Evolutionary conservation across 768 basidiomycete genomes (phyloP), one percentile per base, ranked within the genome.

Genomic region (Suillus weaverae): DNA sequence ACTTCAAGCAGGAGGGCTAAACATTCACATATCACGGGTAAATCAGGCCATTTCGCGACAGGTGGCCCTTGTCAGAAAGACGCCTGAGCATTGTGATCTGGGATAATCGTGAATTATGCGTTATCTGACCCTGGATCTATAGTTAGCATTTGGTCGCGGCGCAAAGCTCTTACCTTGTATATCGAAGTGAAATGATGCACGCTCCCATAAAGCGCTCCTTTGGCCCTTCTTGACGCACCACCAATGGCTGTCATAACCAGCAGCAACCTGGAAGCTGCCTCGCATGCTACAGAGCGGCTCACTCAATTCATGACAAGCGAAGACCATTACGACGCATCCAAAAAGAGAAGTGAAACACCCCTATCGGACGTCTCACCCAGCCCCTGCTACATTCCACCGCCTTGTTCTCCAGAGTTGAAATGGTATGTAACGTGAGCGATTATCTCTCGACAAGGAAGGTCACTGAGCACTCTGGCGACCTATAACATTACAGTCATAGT

Each of bases 101-200:
- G 4, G 41, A 41, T 6, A 8, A 43, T 18, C 7, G 13, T 41
- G 41, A 18, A 2, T 4, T 44, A n/a, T 44, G n/a, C 26, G 48
- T 50, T 33, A 54, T 54, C 18, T 53, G 51, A 1, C 51, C 51
- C 51, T 30, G 32, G 18, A 20, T 54, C 53, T 33, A 54, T 54
- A 20, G 20, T 33, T 54, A 54, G 51, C 16, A 16, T 16, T 57
- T 5, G 48, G 50, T 51, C 50, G 7, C 14, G 57, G 57, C 57
- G 57, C 18, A 59, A 59, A 18, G 57, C 39, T 59, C 26, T 41
- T 59, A 18, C 57, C 57, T 59, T 41, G 26, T 59, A 41, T 41
- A 4, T 20, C 26, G 38, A 59, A 32, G 26, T 14, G 38, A 30
- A 39, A 39, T 59, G 57, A 59, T 59, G 57, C 57, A 59, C 39